These are phyloP conservation scores for Citrullus mucosospermus DNA, from an alignment of 306 rosid genomes.

Conservation along the genomic window DNA sequence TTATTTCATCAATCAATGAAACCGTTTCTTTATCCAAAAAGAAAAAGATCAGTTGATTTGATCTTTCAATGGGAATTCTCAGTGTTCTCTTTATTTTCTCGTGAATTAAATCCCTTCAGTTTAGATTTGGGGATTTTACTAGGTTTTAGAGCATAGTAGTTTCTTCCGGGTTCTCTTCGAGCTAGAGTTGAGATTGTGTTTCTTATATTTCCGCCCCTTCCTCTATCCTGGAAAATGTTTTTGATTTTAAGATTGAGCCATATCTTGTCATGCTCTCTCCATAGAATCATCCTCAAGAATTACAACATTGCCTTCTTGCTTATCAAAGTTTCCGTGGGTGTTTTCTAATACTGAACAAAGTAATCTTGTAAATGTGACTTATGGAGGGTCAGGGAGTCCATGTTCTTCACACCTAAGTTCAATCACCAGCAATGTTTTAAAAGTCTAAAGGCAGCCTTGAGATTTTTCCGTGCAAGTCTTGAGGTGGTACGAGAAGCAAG, in stretches of 20 bases:
- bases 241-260: not conserved
- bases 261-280: not conserved
- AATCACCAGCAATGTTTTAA: not conserved
- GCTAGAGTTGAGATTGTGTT: not conserved
- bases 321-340: not conserved
- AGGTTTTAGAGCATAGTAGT: not conserved
- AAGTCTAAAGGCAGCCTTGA: too few species aligned
- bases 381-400: not conserved
- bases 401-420: not conserved
- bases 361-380: not conserved
- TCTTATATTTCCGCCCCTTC: not conserved
- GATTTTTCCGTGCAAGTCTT: too few species aligned
- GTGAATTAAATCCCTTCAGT: not conserved
- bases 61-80: not conserved
- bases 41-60: not conserved
- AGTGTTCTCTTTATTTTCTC: not conserved
- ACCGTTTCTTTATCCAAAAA: too few species aligned
- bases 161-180: not conserved
- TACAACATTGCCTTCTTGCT: not conserved
- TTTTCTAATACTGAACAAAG: not conserved
- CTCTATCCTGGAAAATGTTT: conserved; percentile 1
- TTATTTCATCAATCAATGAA: too few species aligned
- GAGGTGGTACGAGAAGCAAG: too few species aligned
- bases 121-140: not conserved
- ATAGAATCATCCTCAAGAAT: too few species aligned